Percentiles rank a stretch among this genome's conserved stretches.
These are phyloP conservation scores for Yarrowia sp. DNA, from an alignment of 805 yeast genomes.

Conservation along the genomic window DNA sequence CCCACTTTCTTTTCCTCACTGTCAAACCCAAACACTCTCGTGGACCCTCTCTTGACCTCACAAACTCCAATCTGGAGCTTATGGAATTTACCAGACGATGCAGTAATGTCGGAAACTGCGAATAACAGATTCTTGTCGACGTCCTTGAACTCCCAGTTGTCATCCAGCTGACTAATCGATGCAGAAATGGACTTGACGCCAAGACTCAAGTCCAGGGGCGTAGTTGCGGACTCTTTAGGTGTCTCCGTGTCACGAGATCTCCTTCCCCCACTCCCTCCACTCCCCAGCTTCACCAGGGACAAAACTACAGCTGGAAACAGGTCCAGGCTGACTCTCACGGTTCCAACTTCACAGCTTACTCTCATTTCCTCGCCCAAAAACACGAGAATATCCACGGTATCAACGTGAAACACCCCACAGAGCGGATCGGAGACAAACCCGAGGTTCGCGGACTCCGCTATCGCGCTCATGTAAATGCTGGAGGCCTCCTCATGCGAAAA, in stretches of 20 bases:
- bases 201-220: neutral
- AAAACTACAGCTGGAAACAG: constrained; percentile 10
- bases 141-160: neutral
- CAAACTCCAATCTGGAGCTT: constrained; percentile 24
- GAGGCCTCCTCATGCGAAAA: constrained; percentile 74
- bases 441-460: constrained; percentile 48
- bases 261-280: neutral
- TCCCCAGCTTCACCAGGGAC: constrained; percentile 5
- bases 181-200: constrained; percentile 5
- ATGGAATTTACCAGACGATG: constrained; percentile 6
- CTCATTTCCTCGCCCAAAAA: constrained; percentile 17
- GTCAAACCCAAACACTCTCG: constrained; percentile 7
- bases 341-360: constrained; percentile 10
- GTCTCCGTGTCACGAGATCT: neutral
- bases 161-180: constrained; percentile 2
- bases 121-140: neutral
- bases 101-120: constrained; percentile 5
- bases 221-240: neutral
- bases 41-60: constrained; percentile 3
- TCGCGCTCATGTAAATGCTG: constrained; percentile 83
- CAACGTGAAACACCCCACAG: constrained; percentile 3
- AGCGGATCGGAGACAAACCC: constrained; percentile 4
- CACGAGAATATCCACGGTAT: constrained; percentile 11
- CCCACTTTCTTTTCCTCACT: neutral
- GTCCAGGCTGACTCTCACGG: constrained; percentile 21